These are phyloP conservation scores for Odontarrhena argentea DNA, from an alignment of 345 rosid genomes.

Conservation along the genomic window DNA sequence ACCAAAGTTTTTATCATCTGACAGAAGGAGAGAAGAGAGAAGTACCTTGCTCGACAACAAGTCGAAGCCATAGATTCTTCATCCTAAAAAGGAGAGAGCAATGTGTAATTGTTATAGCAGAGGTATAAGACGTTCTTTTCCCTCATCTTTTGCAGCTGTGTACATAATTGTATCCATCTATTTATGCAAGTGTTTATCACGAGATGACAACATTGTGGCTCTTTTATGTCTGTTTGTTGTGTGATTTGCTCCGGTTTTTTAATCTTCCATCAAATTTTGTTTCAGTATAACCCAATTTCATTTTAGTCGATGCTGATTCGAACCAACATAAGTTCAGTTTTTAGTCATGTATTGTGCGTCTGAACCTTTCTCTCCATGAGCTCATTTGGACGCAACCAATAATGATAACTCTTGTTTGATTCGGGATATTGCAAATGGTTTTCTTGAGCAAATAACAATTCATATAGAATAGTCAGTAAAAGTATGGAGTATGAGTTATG, in stretches of 20 bases:
- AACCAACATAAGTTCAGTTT: neutral
- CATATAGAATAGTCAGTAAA: neutral
- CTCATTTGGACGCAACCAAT: too few species aligned
- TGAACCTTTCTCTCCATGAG: too few species aligned
- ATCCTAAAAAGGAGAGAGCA: conserved; percentile 26
- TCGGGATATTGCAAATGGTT: too few species aligned
- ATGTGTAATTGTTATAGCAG: conserved; percentile 2
- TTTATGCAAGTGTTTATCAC: conserved; percentile 13
- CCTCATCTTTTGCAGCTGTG: conserved; percentile 33
- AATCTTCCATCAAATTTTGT: conserved; percentile 31
- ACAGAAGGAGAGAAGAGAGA: conserved; percentile 97
- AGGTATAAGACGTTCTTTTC: conserved; percentile 19
- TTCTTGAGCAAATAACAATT: neutral
- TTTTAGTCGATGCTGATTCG: neutral
- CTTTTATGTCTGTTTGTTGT: conserved; percentile 34
- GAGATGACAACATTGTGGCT: conserved; percentile 16
- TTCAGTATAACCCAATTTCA: conserved; percentile 2
- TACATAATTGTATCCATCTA: conserved; percentile 33
- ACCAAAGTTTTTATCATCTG: conserved; percentile 20
- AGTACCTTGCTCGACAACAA: conserved; percentile 86
- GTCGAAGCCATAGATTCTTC: conserved; percentile 51
- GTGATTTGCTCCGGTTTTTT: conserved; percentile 1
- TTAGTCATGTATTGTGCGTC: conserved; percentile 4
- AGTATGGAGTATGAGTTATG: conserved; percentile 15
- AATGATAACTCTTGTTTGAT: too few species aligned